A percentile compares a stretch with the other conserved stretches of the same genome.
Evolutionary conservation across 2,329 filamentous ascomycete species (phyloP).

Genomic region (Xylogone sp.): DNA sequence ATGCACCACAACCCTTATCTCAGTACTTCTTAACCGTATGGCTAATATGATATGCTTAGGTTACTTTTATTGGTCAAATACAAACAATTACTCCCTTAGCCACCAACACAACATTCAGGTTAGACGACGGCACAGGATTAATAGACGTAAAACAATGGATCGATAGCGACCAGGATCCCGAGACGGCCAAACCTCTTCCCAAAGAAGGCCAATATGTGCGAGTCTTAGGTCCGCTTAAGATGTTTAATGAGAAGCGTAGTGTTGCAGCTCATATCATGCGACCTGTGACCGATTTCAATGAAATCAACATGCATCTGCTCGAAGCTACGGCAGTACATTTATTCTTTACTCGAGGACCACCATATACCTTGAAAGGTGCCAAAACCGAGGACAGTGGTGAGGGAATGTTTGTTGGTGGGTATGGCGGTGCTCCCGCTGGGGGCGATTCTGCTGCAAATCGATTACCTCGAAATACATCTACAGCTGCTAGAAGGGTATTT

Average conservation of each 20-base stretch:
- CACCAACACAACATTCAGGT: constrained; percentile 86
- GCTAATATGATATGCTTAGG: no score
- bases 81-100: constrained; percentile 80
- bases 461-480: constrained; percentile 40
- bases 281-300: constrained; percentile 79
- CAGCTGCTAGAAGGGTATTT: constrained; percentile 66
- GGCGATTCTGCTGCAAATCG: constrained; percentile 22
- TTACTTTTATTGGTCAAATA: constrained; percentile 88
- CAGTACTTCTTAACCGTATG: no score
- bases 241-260: constrained; percentile 78
- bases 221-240: constrained; percentile 80
- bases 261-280: constrained; percentile 79
- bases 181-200: constrained; percentile 44
- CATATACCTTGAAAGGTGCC: constrained; percentile 28
- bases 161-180: constrained; percentile 38
- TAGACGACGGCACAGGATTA: constrained; percentile 91
- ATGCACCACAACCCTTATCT: constrained; percentile 7
- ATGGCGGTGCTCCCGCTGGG: constrained; percentile 29
- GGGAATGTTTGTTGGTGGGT: constrained; percentile 32
- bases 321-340: constrained; percentile 89
- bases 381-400: constrained; percentile 28
- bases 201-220: constrained; percentile 78
- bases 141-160: constrained; percentile 91
- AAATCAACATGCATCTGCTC: constrained; percentile 87
- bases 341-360: constrained; percentile 70